These are phyloP conservation scores for Boletus rubropictus DNA, from an alignment of 768 basidiomycete species.

Conservation along the genomic window DNA sequence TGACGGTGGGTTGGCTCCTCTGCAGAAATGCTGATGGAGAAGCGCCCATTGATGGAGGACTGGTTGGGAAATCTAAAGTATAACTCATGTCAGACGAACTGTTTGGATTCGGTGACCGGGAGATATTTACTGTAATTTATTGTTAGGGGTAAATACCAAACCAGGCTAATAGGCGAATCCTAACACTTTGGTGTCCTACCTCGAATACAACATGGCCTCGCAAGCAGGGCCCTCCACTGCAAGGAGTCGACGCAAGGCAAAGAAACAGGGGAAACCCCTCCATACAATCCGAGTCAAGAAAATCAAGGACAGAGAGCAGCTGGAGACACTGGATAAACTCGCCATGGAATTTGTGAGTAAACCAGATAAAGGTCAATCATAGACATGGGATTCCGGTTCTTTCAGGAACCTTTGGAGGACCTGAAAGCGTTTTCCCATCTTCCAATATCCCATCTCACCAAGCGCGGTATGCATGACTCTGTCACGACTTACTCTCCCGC, in stretches of 20 bases:
- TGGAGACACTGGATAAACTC: conserved; percentile 45
- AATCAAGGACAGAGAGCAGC: conserved; percentile 42
- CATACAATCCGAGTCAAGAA: conserved; percentile 36
- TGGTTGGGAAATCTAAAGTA: too few relatives aligned
- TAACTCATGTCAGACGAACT: too few relatives aligned
- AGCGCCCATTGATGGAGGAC: too few relatives aligned
- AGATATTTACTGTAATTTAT: too few relatives aligned
- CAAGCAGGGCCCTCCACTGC: conserved; percentile 16
- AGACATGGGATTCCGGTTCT: conserved; percentile 11
- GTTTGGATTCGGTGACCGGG: too few relatives aligned
- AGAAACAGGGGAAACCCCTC: conserved; percentile 12
- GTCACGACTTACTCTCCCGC: neutral
- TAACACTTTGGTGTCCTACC: neutral
- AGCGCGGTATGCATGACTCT: conserved; percentile 46
- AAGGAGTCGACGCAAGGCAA: conserved; percentile 8
- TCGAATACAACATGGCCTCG: conserved; percentile 12
- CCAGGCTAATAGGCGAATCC: neutral
- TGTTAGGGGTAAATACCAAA: too few relatives aligned
- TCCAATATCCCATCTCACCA: conserved; percentile 72
- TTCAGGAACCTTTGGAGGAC: conserved; percentile 46
- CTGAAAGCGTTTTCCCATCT: conserved; percentile 60
- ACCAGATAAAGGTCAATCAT: neutral
- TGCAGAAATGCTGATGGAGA: too few relatives aligned
- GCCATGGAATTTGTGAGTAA: conserved; percentile 47
- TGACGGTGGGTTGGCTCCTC: too few relatives aligned